These are phyloP conservation scores for Suillus brevipes DNA, from an alignment of 768 basidiomycete genomes.

Conservation along the genomic window DNA sequence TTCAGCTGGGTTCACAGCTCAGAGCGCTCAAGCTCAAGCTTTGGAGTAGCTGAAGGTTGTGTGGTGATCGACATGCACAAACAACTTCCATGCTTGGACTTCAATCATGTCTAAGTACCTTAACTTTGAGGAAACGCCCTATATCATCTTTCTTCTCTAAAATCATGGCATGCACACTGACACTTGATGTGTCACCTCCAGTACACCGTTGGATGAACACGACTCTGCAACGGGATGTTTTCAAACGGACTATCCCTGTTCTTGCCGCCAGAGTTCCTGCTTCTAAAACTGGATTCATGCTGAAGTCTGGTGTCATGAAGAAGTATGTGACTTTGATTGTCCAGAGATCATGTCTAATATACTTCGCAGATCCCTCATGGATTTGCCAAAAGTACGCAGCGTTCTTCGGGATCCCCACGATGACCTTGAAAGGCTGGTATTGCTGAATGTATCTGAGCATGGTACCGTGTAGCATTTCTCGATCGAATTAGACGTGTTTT, in stretches of 20 bases:
- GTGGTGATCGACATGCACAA: conserved; percentile 2
- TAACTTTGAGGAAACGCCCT: not conserved
- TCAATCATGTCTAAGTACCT: conserved; percentile 6
- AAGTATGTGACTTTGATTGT: conserved; percentile 43
- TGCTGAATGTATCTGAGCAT: conserved; percentile 62
- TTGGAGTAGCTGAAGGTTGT: not conserved
- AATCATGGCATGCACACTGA: conserved; percentile 39
- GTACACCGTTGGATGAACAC: conserved; percentile 50
- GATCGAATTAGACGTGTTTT: conserved; percentile 3
- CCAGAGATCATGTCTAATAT: conserved; percentile 13
- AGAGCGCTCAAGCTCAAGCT: no score
- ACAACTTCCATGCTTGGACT: conserved; percentile 13
- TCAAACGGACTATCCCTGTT: conserved; percentile 64
- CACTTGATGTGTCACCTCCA: conserved; percentile 46
- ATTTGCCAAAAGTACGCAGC: conserved; percentile 65
- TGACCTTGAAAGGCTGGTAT: conserved; percentile 58
- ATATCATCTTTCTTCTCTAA: conserved; percentile 9
- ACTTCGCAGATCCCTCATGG: conserved; percentile 54
- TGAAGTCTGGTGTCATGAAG: conserved; percentile 59
- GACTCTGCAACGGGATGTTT: conserved; percentile 61
- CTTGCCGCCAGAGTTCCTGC: conserved; percentile 68
- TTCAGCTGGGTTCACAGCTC: not conserved
- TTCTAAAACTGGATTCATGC: conserved; percentile 50
- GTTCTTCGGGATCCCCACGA: conserved; percentile 54
- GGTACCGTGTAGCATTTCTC: conserved; percentile 38